phyloP scores from a whole-genome alignment of 2,329 filamentous ascomycete species.

The Cylindrodendrum hubeiense region DNA sequence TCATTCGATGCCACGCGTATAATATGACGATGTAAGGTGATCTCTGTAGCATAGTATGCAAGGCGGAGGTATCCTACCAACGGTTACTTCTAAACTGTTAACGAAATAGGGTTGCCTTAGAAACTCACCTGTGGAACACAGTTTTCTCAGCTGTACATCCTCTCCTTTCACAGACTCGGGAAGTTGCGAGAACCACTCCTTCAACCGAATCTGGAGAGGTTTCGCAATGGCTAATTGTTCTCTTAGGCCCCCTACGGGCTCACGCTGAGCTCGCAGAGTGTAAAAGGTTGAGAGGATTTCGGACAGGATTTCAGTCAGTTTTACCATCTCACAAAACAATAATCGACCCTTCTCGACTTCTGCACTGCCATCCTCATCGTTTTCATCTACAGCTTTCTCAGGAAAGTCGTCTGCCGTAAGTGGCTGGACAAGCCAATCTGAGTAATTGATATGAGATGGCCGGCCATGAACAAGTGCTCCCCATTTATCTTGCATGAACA shows the following conservation, averaged over 20 bases:
- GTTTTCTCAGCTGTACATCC: conserved; percentile 50
- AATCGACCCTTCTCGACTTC: conserved; percentile 54
- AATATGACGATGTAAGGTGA: conserved; percentile 57
- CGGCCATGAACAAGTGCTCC: conserved; percentile 65
- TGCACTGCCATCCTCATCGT: conserved; percentile 48
- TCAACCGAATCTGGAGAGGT: conserved; percentile 59
- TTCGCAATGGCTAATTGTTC: conserved; percentile 59
- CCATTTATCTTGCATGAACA: conserved; percentile 70
- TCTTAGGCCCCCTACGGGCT: conserved; percentile 12
- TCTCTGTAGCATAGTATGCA: conserved; percentile 58
- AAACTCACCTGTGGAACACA: conserved; percentile 45
- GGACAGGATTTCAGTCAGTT: conserved; percentile 57
- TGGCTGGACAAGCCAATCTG: conserved; percentile 62
- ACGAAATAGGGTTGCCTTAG: not conserved
- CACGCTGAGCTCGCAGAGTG: conserved; percentile 25
- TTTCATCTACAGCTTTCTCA: conserved; percentile 41
- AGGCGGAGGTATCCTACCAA: conserved; percentile 54
- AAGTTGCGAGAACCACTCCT: conserved; percentile 59
- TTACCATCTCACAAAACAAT: conserved; percentile 59
- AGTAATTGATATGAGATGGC: conserved; percentile 61
- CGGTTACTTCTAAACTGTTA: not conserved
- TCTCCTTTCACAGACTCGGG: conserved; percentile 58
- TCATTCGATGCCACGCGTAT: conserved; percentile 43
- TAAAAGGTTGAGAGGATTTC: conserved; percentile 52
- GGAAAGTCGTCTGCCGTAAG: conserved; percentile 39